These are phyloP conservation scores for Ustanciosporium gigantosporum DNA, from an alignment of 1,284 basidiomycete species.

Conservation along the genomic window DNA sequence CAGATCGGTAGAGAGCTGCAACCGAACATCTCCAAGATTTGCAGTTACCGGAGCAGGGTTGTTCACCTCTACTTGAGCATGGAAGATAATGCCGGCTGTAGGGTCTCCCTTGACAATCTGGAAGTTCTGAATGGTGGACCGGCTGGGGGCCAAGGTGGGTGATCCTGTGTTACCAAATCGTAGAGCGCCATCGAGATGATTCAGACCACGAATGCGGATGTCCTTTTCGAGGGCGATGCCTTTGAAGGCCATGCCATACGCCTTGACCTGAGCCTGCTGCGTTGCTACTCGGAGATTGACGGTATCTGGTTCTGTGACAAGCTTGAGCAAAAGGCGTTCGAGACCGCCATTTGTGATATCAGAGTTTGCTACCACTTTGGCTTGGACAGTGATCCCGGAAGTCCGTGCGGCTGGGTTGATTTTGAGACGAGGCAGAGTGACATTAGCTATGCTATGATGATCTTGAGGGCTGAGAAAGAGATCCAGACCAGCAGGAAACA, in stretches of 20 bases:
- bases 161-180: conserved; percentile 2
- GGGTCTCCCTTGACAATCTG: conserved; percentile 35
- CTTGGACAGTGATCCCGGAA: conserved; percentile 14
- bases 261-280: conserved; percentile 32
- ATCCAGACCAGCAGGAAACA: conserved; percentile 33
- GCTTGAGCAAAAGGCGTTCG: conserved; percentile 11
- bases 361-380: neutral
- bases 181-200: conserved; percentile 31
- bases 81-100: conserved; percentile 27
- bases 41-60: conserved; percentile 32
- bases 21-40: conserved; percentile 11
- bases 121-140: conserved; percentile 24
- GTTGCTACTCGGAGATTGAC: conserved; percentile 15
- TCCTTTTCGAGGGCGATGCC: conserved; percentile 35
- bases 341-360: conserved; percentile 3
- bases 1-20: conserved; percentile 19
- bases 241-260: conserved; percentile 44
- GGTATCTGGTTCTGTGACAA: conserved; percentile 6
- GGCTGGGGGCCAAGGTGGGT: neutral
- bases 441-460: conserved; percentile 10
- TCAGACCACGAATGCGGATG: conserved; percentile 30
- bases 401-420: conserved; percentile 15
- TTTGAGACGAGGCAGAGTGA: conserved; percentile 20
- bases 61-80: conserved; percentile 22
- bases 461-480: conserved; percentile 19